Conservation (phyloP, 116 monocot genomes). For the Dioscorea cayenensis region DNA sequence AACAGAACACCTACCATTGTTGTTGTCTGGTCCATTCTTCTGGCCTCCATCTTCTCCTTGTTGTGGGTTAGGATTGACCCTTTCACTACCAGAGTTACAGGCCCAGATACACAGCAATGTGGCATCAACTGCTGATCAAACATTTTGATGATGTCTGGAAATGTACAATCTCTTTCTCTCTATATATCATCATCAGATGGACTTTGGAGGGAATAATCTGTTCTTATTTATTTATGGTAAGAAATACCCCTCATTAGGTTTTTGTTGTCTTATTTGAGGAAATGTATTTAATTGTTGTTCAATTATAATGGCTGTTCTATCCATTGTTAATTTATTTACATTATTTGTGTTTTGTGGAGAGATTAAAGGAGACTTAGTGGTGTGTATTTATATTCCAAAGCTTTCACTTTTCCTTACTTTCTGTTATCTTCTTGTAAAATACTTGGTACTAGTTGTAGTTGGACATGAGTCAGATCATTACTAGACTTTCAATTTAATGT, state of each 20-base stretch:
- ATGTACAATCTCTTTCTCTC: not conserved
- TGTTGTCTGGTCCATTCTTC: slow-evolving; percentile 86
- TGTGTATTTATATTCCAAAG: too few species aligned
- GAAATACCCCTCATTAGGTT: not conserved
- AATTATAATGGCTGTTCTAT: not conserved
- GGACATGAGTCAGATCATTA: too few species aligned
- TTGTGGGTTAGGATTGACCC: slow-evolving; percentile 85
- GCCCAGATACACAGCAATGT: slow-evolving; percentile 73
- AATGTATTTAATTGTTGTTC: not conserved
- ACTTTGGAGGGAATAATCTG: not conserved
- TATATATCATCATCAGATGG: not conserved
- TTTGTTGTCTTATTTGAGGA: not conserved
- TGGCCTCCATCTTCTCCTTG: slow-evolving; percentile 80
- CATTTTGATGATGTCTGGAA: not conserved
- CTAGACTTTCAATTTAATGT: too few species aligned
- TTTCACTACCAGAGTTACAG: slow-evolving; percentile 79
- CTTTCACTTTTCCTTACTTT: too few species aligned
- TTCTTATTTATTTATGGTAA: not conserved
- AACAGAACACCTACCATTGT: slow-evolving; percentile 84
- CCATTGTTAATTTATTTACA: not conserved
- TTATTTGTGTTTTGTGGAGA: not conserved
- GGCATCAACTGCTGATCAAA: slow-evolving; percentile 68
- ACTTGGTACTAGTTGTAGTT: too few species aligned
- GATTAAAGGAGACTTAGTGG: not conserved
- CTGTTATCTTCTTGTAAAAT: too few species aligned